Evolutionary conservation across 108 stramenopile species (phyloP).

Genomic region (Cyclotella sp.): DNA sequence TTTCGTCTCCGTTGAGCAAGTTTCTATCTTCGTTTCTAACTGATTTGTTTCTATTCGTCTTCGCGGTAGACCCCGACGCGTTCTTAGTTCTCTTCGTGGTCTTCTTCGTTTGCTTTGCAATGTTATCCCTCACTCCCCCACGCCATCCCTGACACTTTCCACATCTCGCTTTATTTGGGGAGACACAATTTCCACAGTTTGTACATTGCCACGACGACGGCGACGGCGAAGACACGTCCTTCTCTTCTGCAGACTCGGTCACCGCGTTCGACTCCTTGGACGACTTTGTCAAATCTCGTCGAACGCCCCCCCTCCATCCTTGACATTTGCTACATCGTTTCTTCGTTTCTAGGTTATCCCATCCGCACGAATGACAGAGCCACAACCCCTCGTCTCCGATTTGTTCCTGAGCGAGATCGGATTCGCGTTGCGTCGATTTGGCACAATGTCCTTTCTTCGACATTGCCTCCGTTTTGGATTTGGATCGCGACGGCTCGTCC

Average conservation of each 20-base stretch:
- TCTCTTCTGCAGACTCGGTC: too few species aligned
- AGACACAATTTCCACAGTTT: not conserved
- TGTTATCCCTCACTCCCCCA: not conserved
- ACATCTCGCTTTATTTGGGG: not conserved
- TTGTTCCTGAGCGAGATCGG: not conserved
- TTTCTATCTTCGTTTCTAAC: too few species aligned
- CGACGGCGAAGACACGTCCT: too few species aligned
- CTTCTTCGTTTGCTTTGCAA: not conserved
- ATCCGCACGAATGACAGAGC: not conserved
- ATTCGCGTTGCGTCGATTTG: not conserved
- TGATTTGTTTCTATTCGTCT: too few species aligned
- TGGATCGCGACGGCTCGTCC: not conserved
- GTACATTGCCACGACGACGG: not conserved
- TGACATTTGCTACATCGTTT: conserved; percentile 13
- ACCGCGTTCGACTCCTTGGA: not conserved
- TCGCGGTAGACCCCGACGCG: too few species aligned
- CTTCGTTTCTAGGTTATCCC: not conserved
- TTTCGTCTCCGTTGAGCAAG: not conserved
- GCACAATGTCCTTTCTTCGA: too few species aligned
- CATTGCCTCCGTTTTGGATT: not conserved
- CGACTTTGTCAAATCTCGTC: not conserved
- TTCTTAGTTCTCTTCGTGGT: not conserved
- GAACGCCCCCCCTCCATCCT: conserved; percentile 14
- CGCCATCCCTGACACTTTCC: conserved; percentile 3
- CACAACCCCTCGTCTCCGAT: not conserved